Base-by-base conservation (phyloP, 352 stramenopile genomes). In the Pythium myriotylum region DNA sequence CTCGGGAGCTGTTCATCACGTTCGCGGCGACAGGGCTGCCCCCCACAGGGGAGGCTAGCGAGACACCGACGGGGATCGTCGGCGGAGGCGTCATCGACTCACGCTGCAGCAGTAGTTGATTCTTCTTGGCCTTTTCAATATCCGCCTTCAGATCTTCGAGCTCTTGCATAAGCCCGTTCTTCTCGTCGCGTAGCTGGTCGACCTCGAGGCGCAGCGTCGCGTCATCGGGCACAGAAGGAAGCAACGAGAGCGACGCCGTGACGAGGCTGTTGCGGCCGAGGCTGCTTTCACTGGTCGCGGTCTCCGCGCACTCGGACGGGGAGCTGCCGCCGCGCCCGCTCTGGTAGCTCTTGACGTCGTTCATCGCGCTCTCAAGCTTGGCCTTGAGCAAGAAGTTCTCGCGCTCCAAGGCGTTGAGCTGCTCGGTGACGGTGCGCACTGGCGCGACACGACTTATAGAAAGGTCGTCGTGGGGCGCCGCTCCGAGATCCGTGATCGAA, bases 311-410 rank as follows among this genome's bases (percentile, higher is more conserved):
- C 52, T 70, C 63, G 12, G 59, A 67, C n/a, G 35, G 51, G 16
- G 51, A 55, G 40, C 58, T 56, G 24, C 24, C 58, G 17, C 50
- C 42, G 6, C 59, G 51, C n/a, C 69, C 73, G 1, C 74, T 82
- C 41, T 87, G 77, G 4, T 60, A 53, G 22, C 40, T 76, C 65
- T 87, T 81, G 6, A 88, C 45, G 17, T 79, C 71, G 20, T 63
- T 72, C 22, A 68, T 35, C 0, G 68, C 69, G 23, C 49, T 72
- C 33, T 81, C 70, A 12, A 92, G 67, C 55, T 92, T 81, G 24
- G 66, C 69, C n/a, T 81, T 76, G 40, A 92, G 68, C 32, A 77
- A 64, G 42, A 89, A 88, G 54, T 92, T 92, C 54, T 92, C 83
- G 0, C 83, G 79, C 49, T 92, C 83, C 7, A 92, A 68, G 14